phyloP scores from a whole-genome alignment of 768 basidiomycete species.

The Auricularia auricula-judae region DNA sequence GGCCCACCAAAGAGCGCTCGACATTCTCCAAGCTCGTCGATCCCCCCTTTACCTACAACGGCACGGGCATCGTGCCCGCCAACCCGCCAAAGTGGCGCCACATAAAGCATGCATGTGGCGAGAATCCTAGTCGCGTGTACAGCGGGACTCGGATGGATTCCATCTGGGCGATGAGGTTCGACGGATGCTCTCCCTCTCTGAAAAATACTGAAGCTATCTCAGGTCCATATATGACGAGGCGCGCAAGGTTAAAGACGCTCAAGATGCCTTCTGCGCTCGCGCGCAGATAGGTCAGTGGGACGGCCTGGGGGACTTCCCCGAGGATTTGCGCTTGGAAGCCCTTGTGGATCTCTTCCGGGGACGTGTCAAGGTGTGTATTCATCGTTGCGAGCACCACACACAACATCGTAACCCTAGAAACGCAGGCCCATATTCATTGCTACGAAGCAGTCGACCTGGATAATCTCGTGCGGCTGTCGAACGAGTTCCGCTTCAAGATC shows the following conservation, averaged over 20 bases:
- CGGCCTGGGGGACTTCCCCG: no score
- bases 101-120: slow-evolving; percentile 27
- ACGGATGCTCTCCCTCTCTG: slow-evolving; percentile 55
- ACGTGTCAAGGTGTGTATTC: slow-evolving; percentile 8
- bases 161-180: slow-evolving; percentile 52
- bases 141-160: slow-evolving; percentile 24
- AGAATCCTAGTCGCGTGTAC: slow-evolving; percentile 11
- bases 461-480: slow-evolving; percentile 55
- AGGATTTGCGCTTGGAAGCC: no score
- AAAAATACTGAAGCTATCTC: slow-evolving; percentile 4
- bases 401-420: neutral
- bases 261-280: no score
- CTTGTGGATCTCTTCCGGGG: no score
- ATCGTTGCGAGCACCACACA: slow-evolving; percentile 20
- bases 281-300: no score
- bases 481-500: slow-evolving; percentile 71
- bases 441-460: slow-evolving; percentile 37
- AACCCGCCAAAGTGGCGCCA: no score
- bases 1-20: no score
- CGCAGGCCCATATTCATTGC: slow-evolving; percentile 21
- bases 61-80: no score
- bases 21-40: no score
- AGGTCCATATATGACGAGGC: no score
- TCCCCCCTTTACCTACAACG: no score
- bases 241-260: no score